Evolutionary conservation across 495 filamentous ascomycete genomes (phyloP), one percentile per base, ranked within the genome.

Genomic region (Penicillium argentinense): DNA sequence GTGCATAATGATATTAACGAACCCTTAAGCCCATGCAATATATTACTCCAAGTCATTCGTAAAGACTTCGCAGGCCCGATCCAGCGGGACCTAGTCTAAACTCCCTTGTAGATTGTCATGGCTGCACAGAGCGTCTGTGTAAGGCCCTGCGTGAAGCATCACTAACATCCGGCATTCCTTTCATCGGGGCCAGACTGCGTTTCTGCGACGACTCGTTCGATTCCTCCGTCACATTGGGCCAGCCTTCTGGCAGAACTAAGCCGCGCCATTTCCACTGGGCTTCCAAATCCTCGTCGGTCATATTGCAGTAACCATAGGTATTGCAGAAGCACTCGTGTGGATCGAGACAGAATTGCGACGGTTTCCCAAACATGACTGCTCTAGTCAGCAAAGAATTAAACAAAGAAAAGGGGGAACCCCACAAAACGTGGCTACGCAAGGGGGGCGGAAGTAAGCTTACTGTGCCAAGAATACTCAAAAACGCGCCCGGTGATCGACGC

Each of bases 401-500:
- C 11, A 26, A 17, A 13, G 6, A 25, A 22, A 22, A 37, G 19
- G 6, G 7, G 13, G 24, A 13, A 16, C n/a, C n/a, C n/a, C n/a
- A n/a, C n/a, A n/a, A n/a, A n/a, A n/a, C n/a, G n/a, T n/a, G n/a
- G n/a, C n/a, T n/a, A n/a, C n/a, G n/a, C n/a, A n/a, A n/a, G n/a
- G n/a, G n/a, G n/a, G n/a, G n/a, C n/a, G n/a, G n/a, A n/a, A n/a
- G n/a, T n/a, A 46, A 42, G 61, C 68, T 45, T 45, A 74, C 68
- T 73, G 63, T 89, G 86, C 86, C 86, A 89, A 29, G 78, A 59
- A 56, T 84, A 88, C 63, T 89, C 86, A 61, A 87, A 66, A 16
- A 89, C 69, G 9, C 84, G 53, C 9, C 86, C 86, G 18, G 74
- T 81, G 25, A 75, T 54, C 11, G 62, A 62, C 41, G 84, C 76